Evolutionary conservation across 257 asterid species (phyloP).

Genomic region (Perilla frutescens): DNA sequence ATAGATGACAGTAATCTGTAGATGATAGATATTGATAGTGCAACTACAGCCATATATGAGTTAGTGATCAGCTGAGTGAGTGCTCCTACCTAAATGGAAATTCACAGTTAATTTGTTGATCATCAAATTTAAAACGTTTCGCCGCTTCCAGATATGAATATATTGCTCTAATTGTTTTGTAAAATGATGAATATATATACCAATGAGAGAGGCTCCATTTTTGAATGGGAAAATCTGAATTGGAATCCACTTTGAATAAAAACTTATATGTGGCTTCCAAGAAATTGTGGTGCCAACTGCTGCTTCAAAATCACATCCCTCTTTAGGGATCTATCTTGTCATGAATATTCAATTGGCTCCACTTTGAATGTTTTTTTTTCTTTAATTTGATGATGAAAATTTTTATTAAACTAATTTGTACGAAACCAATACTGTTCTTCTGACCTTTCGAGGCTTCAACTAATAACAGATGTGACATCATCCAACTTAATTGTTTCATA

Average conservation of each 20-base stretch:
- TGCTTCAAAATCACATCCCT: constrained; percentile 9
- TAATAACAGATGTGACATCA: constrained; percentile 17
- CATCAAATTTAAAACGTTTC: too few relatives aligned
- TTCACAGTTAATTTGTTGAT: too few relatives aligned
- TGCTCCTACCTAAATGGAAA: too few relatives aligned
- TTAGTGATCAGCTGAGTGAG: too few relatives aligned
- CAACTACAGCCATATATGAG: too few relatives aligned
- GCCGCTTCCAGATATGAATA: too few relatives aligned
- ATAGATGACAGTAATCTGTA: too few relatives aligned
- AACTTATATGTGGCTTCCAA: constrained; percentile 33
- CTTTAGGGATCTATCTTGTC: constrained; percentile 31
- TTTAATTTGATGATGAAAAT: neutral
- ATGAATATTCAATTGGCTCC: constrained; percentile 48
- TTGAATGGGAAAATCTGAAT: constrained; percentile 28
- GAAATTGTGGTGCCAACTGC: constrained; percentile 29
- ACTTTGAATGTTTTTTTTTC: neutral
- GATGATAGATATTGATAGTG: too few relatives aligned
- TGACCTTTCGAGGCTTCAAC: constrained; percentile 41
- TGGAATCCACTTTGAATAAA: constrained; percentile 36
- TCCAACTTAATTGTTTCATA: neutral
- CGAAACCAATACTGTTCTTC: neutral
- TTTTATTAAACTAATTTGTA: neutral
- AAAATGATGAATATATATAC: too few relatives aligned
- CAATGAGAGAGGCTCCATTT: too few relatives aligned
- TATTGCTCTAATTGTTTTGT: too few relatives aligned